Conservation (phyloP, 306 rosid species). For the Benincasa hispida region DNA sequence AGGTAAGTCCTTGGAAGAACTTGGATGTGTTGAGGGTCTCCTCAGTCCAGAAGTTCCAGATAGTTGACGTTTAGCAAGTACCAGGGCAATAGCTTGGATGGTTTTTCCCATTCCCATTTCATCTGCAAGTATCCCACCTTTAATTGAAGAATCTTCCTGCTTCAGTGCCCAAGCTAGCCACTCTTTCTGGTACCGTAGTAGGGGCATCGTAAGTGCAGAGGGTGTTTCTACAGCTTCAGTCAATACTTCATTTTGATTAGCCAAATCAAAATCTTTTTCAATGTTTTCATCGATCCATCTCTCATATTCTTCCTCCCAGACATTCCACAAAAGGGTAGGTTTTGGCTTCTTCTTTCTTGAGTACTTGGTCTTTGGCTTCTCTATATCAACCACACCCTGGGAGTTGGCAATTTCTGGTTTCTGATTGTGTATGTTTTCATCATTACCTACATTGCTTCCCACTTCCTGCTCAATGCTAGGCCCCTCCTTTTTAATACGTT, state of each 20-base stretch:
- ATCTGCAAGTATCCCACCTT: slow-evolving; percentile 95
- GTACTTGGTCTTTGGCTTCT: slow-evolving; percentile 9
- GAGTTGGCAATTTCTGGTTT: not conserved
- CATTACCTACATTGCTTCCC: not conserved
- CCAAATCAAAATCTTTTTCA: slow-evolving; percentile 23
- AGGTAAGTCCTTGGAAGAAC: slow-evolving; percentile 37
- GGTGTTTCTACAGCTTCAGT: slow-evolving; percentile 59
- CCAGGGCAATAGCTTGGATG: slow-evolving; percentile 88
- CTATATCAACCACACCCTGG: not conserved
- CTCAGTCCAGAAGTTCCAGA: slow-evolving; percentile 15
- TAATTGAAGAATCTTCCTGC: slow-evolving; percentile 47
- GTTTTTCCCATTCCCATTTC: slow-evolving; percentile 99
- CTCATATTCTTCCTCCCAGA: slow-evolving; percentile 53
- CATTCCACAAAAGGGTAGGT: slow-evolving; percentile 43
- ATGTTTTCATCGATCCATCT: slow-evolving; percentile 53
- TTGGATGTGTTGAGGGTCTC: slow-evolving; percentile 19
- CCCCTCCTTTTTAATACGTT: not conserved
- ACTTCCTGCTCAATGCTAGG: not conserved
- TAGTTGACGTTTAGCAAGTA: slow-evolving; percentile 60
- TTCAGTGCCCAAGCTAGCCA: slow-evolving; percentile 89
- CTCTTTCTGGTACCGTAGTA: slow-evolving; percentile 83
- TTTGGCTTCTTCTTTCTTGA: slow-evolving; percentile 12
- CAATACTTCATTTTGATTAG: slow-evolving; percentile 37
- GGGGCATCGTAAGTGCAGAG: slow-evolving; percentile 48
- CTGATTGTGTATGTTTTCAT: not conserved